Percentiles rank a stretch among this genome's conserved stretches.
These are phyloP conservation scores for Neurospora sp. DNA, from an alignment of 2,329 filamentous ascomycete species.

Conservation along the genomic window DNA sequence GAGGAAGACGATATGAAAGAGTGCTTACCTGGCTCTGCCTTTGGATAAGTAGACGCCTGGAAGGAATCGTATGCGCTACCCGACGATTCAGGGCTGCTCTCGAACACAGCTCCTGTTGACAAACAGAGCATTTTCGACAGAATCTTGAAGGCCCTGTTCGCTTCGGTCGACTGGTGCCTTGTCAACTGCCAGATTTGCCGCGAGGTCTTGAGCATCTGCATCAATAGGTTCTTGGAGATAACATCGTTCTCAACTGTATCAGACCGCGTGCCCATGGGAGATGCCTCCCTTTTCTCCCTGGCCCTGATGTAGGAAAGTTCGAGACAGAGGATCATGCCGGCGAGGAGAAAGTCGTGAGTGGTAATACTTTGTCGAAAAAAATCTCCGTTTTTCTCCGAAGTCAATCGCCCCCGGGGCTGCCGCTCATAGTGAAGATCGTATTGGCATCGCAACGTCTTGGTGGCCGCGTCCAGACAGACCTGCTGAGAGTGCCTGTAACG, in stretches of 20 bases:
- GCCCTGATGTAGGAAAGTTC: conserved; percentile 21
- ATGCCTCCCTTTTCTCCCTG: conserved; percentile 8
- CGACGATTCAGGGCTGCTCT: conserved; percentile 17
- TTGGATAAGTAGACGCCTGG: neutral
- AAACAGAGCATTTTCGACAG: conserved; percentile 22
- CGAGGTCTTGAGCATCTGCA: conserved; percentile 20
- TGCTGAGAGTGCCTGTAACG: conserved; percentile 29
- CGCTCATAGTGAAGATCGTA: conserved; percentile 30
- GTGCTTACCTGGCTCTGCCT: neutral
- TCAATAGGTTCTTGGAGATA: conserved; percentile 16
- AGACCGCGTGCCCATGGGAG: neutral
- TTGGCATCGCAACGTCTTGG: conserved; percentile 32
- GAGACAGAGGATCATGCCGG: conserved; percentile 35
- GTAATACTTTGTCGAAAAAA: conserved; percentile 34
- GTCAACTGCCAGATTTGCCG: conserved; percentile 20
- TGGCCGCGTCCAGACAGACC: conserved; percentile 34
- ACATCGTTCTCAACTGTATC: conserved; percentile 6
- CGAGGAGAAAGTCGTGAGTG: conserved; percentile 36
- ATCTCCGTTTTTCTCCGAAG: conserved; percentile 16
- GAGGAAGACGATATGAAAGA: neutral
- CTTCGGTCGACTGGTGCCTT: conserved; percentile 18
- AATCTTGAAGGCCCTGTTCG: conserved; percentile 22
- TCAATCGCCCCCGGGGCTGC: conserved; percentile 28
- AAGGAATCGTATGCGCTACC: neutral
- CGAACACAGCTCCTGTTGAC: conserved; percentile 17